A percentile compares a stretch with the other conserved stretches of the same genome.
Conservation (phyloP, 1,284 basidiomycete species). For the Puccinia sorghi region DNA sequence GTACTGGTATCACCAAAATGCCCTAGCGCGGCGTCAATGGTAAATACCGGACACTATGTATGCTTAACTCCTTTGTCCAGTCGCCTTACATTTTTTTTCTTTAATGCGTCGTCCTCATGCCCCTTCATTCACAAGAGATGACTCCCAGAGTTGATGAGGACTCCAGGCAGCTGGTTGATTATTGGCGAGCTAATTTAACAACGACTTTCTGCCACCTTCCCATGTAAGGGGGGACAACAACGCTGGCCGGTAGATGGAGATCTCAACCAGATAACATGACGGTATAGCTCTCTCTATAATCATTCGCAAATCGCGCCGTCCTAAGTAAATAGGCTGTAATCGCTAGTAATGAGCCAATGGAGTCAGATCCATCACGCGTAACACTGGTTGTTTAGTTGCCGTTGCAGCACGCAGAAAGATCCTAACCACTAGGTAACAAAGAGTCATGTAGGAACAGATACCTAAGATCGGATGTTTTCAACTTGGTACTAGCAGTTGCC, state of each 20-base stretch:
- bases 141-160: background rate
- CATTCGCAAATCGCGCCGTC: no score
- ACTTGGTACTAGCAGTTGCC: no score
- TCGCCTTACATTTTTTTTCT: background rate
- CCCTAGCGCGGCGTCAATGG: background rate
- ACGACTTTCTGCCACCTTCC: background rate
- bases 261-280: background rate
- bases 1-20: background rate
- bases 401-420: background rate
- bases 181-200: background rate
- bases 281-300: no score
- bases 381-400: no score
- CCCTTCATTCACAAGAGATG: background rate
- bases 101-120: background rate
- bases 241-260: conserved; percentile 3
- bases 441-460: no score
- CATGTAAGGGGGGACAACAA: conserved; percentile 2
- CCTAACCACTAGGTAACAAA: no score
- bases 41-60: background rate
- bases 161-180: background rate
- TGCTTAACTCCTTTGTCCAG: background rate
- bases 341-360: no score
- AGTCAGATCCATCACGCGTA: no score
- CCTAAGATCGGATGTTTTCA: no score
- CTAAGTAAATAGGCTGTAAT: no score